Evolutionary conservation across 371 early-diverging fungal genomes (phyloP), one percentile per base, ranked within the genome.

Genomic region (Basidiobolus meristosporus): DNA sequence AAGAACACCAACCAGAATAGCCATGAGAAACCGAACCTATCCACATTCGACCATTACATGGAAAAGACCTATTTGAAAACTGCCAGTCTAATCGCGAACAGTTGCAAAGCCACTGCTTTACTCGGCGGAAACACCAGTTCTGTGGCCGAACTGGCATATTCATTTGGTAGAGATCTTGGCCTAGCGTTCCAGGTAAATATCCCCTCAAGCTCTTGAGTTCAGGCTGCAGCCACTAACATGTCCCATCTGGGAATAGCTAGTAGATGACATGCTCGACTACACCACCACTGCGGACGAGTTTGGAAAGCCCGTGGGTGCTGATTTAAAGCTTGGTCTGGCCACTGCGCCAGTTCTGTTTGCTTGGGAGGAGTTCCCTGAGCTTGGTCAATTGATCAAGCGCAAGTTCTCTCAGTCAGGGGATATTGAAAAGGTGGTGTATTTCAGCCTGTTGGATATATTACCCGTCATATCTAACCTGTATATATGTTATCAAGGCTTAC

Each of bases 51-150:
- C 31, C 82, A 88, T 60, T 96, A 96, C 51, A 59, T 90, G 61
- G 76, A 88, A 41, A 93, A n/a, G 63, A 86, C 80, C 0, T 93
- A 91, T 44, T 63, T 91, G 67, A 96, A 96, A 56, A 96, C 96
- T 0, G 91, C 90, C 11, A 77, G 82, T 52, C 59, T 96, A 56
- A 87, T 96, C 42, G 91, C 96, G 29, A 86, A 90, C 48, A 84
- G 86, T 45, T 89, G 89, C 48, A 70, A 78, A 21, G 81, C 87
- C 1, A 71, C 90, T 7, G 80, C 90, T 12, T 74, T 91, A 4
- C 59, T 96, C 29, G 89, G 85, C 40, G 82, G 83, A 15, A 65
- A 73, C 22, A 59, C 80, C 0, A 56, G 52, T 12, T 80, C 78
- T 18, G 67, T 85, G 1, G 59, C 65, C 17, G 73, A 84, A 26